Evolutionary conservation across 2,329 filamentous ascomycete species (phyloP).

Genomic region (Bipolaris victoriae): DNA sequence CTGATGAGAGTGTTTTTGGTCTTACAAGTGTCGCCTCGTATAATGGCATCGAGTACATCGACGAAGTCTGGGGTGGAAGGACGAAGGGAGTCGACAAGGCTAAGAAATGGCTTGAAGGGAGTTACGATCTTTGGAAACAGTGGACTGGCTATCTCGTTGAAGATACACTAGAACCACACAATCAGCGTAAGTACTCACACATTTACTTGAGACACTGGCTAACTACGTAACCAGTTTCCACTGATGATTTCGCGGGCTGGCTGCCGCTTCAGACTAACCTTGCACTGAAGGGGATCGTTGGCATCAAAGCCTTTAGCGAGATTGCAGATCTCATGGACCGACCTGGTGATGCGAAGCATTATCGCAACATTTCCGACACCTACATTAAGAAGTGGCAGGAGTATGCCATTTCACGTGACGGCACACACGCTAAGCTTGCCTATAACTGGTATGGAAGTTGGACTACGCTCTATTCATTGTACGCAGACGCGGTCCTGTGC

Average conservation of each 20-base stretch:
- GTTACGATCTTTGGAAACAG: conserved; percentile 75
- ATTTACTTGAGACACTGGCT: neutral
- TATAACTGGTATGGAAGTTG: conserved; percentile 83
- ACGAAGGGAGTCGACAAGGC: conserved; percentile 63
- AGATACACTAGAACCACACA: conserved; percentile 73
- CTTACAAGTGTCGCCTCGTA: conserved; percentile 57
- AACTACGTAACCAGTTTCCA: conserved; percentile 62
- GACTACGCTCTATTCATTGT: conserved; percentile 87
- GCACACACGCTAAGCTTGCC: conserved; percentile 75
- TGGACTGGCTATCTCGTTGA: conserved; percentile 83
- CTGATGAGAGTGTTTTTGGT: conserved; percentile 53
- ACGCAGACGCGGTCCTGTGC: conserved; percentile 78
- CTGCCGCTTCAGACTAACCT: conserved; percentile 81
- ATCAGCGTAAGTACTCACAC: conserved; percentile 62
- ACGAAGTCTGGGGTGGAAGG: conserved; percentile 65
- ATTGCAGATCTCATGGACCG: conserved; percentile 69
- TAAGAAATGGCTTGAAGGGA: conserved; percentile 68
- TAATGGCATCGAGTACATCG: conserved; percentile 63
- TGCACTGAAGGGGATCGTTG: conserved; percentile 82
- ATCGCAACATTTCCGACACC: conserved; percentile 65
- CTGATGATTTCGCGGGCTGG: conserved; percentile 83
- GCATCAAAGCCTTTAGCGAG: conserved; percentile 77
- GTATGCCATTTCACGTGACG: conserved; percentile 71
- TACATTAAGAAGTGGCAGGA: conserved; percentile 77
- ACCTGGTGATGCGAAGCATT: conserved; percentile 63